Evolutionary conservation across 495 filamentous ascomycete genomes (phyloP).

Genomic region (Hypoxylon crocopeplum): DNA sequence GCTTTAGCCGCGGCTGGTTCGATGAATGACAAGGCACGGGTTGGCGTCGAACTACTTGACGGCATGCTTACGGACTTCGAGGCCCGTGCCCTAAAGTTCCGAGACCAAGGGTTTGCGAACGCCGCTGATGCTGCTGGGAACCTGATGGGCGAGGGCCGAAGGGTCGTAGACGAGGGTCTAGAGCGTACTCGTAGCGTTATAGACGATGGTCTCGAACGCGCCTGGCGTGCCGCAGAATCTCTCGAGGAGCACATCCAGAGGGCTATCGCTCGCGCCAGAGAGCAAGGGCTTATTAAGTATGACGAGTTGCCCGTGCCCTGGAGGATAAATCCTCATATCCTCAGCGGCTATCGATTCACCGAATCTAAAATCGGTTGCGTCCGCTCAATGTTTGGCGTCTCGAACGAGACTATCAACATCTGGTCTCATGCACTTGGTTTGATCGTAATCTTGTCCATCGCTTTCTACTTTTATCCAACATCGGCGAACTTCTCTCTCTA

Average conservation of each 20-base stretch:
- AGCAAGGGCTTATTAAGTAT: conserved; percentile 85
- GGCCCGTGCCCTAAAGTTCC: conserved; percentile 70
- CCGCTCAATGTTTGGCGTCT: conserved; percentile 78
- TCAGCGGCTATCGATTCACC: conserved; percentile 88
- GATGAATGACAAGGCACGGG: conserved; percentile 87
- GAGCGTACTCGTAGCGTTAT: conserved; percentile 79
- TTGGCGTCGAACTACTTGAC: conserved; percentile 86
- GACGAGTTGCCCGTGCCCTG: conserved; percentile 90
- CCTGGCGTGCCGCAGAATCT: conserved; percentile 75
- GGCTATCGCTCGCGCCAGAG: conserved; percentile 78
- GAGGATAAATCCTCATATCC: conserved; percentile 94
- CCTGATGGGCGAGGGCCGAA: conserved; percentile 72
- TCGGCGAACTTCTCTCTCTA: conserved; percentile 85
- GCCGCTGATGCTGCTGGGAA: conserved; percentile 62
- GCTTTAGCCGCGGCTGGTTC: conserved; percentile 86
- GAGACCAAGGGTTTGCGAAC: conserved; percentile 66
- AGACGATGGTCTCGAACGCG: conserved; percentile 83
- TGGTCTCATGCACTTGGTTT: conserved; percentile 94
- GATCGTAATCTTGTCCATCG: conserved; percentile 82
- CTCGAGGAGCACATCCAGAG: conserved; percentile 80
- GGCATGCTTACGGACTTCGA: conserved; percentile 84
- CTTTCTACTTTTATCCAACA: conserved; percentile 95
- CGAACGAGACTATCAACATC: conserved; percentile 96
- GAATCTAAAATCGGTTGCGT: conserved; percentile 87
- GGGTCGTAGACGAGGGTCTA: conserved; percentile 75